phyloP scores from a whole-genome alignment of 1,284 basidiomycete species.

The Phlebopus sp. region DNA sequence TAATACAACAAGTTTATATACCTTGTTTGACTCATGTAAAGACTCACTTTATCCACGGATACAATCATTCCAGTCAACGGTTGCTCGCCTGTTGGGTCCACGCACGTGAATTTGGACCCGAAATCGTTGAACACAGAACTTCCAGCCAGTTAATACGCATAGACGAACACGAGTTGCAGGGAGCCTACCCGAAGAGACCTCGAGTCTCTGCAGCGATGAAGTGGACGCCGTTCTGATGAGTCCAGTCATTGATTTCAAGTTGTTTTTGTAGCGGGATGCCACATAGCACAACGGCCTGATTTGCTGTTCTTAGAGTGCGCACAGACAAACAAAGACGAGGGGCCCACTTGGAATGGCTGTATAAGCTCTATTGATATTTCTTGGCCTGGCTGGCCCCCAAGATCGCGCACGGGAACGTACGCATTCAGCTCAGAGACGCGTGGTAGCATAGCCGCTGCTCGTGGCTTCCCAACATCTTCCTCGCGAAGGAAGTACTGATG shows the following conservation, averaged over 20 bases:
- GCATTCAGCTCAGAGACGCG: constrained; percentile 93
- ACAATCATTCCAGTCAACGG: constrained; percentile 95
- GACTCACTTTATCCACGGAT: constrained; percentile 73
- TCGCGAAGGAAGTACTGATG: constrained; percentile 89
- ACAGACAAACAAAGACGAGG: not conserved
- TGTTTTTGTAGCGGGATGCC: constrained; percentile 79
- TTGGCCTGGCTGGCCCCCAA: constrained; percentile 68
- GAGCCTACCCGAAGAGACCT: constrained; percentile 87
- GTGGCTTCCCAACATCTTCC: constrained; percentile 84
- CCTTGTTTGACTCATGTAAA: not conserved
- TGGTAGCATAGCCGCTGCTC: constrained; percentile 85
- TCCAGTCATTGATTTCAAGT: constrained; percentile 94
- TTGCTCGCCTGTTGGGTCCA: constrained; percentile 94
- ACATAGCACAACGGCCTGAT: constrained; percentile 87
- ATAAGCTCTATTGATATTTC: constrained; percentile 77
- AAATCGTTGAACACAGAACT: constrained; percentile 97
- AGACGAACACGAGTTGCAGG: not conserved
- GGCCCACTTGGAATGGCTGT: constrained; percentile 78
- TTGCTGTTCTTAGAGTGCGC: not conserved
- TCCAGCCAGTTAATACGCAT: constrained; percentile 15
- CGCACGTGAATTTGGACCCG: constrained; percentile 90
- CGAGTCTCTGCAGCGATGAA: constrained; percentile 93
- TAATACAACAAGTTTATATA: constrained; percentile 30
- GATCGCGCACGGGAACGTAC: constrained; percentile 90
- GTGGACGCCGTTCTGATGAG: constrained; percentile 83